Base-by-base conservation (phyloP, 306 rosid genomes). In the Cyclanthera cordifolia region DNA sequence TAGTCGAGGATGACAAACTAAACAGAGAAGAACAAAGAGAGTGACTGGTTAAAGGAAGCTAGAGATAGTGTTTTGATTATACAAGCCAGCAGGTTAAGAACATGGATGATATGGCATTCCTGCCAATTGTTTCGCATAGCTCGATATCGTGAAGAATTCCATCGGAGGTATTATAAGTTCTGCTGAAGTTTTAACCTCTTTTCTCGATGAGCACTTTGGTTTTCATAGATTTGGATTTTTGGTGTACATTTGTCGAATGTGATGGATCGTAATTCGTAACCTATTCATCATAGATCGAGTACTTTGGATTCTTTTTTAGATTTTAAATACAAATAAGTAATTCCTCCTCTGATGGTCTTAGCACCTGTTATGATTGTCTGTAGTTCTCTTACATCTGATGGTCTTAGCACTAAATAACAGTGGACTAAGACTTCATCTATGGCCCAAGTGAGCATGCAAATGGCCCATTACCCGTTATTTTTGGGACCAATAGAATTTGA, bases 1-100 rank as follows among this genome's bases (percentile, higher is more conserved):
- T 84, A 20, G 79, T 72, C 58, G 88, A 89, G 56, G 87, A 82
- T 54, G 81, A 54, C 53, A 78, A 76, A 45, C 46, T 50, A 72
- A 77, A 86, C 6, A 85, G 50, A 55, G 95, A 92, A 79, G 85
- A 77, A 24, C 41, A 25, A 46, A 47, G 55, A 46, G 71, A 66
- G 71, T 66, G 10, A 46, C n/a, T 7, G 37, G 43, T 25, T 14
- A 16, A 46, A 0, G 25, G 55, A 47, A 66, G 71, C n/a, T 47
- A 46, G 71, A 66, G 53, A 25, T 15, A 14, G 16, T 47, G 41
- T 46, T 24, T 14, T 25, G 23, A 47, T 47, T 23, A 45, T 66
- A 47, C 24, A 23, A 46, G 53, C 34, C 71, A 47, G 71, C 55
- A 46, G 71, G 34, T 2, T 0, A 3, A 13, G 4, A 10, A 47